Conservation (phyloP, 2,329 filamentous ascomycete species). For the Verticillium isaacii region DNA sequence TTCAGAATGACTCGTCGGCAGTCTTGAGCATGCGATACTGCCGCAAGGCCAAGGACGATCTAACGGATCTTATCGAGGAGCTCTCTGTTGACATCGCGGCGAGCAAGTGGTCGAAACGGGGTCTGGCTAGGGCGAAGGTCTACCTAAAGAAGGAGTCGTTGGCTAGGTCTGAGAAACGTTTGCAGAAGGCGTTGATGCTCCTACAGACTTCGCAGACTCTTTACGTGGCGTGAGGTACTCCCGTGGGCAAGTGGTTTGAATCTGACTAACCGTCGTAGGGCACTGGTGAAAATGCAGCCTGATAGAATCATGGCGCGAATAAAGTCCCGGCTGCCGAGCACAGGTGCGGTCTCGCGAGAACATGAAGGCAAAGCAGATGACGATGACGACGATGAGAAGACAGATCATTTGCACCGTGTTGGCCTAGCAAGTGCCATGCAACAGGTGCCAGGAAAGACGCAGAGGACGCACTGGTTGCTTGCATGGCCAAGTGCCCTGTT, state of each 20-base stretch:
- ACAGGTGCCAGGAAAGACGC: neutral
- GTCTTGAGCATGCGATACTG: neutral
- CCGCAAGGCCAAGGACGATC: neutral
- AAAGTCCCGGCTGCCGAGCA: neutral
- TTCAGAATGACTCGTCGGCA: neutral
- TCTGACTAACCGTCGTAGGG: neutral
- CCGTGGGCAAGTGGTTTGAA: neutral
- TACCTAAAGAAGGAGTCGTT: neutral
- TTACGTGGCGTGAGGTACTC: neutral
- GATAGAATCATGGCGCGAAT: neutral
- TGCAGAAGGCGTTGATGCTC: neutral
- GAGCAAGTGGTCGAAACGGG: neutral
- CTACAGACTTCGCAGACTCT: neutral
- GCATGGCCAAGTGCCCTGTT: neutral
- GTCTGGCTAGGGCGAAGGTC: neutral
- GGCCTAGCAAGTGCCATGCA: neutral
- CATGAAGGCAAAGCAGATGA: neutral
- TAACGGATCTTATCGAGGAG: neutral
- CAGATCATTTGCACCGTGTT: neutral
- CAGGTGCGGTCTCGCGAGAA: neutral
- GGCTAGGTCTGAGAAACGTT: neutral
- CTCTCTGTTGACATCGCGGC: neutral
- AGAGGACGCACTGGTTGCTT: neutral
- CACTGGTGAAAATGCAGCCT: neutral
- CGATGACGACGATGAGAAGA: neutral